Evolutionary conservation across 805 yeast species (phyloP), one percentile per base, ranked within the genome.

Genomic region (Wickerhamomyces bovis): DNA sequence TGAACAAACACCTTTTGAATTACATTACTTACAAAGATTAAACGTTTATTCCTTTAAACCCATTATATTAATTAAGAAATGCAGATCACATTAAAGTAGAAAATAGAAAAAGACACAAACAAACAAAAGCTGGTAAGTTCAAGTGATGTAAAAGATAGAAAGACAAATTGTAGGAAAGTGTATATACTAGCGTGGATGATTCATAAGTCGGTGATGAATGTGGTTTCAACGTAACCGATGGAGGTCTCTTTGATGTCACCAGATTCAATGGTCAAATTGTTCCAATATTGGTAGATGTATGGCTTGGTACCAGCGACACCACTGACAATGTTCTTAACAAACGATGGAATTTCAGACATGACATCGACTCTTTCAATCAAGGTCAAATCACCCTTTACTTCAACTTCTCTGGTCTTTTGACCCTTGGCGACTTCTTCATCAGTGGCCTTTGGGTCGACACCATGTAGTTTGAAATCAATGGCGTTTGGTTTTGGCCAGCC

Each of bases 261-360:
- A 44, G 70, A 58, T 52, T 67, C 72, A 50, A 86, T 69, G 7
- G 70, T 65, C 61, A 83, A 69, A 45, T 77, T 75, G 63, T 87
- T 83, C 64, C 84, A 78, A 70, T 80, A 94, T 71, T 94, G 98
- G 69, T 90, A 94, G 60, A 94, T 92, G 71, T 79, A 92, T n/a
- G 99, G 99, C 64, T 85, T 87, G 23, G 98, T 83, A 43, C 98
- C 99, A 15, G 94, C 94, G 45, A 92, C 95, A 48, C 96, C 96
- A 52, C 90, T 81, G 41, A 88, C 98, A 49, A 94, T 85, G 58
- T 83, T 85, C 70, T 92, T 94, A 55, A 94, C 95, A 67, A 94
- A 89, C 53, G 80, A 83, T 23, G 99, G 99, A 49, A 94, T 83
- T 69, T 94, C 98, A 44, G 89, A 87, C 97, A 94, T 89, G 49